Conservation (phyloP, 768 basidiomycete species). For the Astraeus odoratus region DNA sequence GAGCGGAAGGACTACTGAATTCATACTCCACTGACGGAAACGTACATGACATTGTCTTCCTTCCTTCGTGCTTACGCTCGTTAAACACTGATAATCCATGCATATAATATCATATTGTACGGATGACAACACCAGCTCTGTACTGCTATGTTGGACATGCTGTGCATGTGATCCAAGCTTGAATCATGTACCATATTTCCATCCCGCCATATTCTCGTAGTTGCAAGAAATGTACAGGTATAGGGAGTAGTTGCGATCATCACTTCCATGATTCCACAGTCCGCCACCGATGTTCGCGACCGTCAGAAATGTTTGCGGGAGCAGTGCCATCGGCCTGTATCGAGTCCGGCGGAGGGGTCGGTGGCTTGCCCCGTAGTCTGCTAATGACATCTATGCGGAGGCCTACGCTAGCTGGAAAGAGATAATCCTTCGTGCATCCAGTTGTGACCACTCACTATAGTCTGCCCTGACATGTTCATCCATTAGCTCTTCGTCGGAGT, state of each 20-base stretch:
- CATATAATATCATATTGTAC: neutral
- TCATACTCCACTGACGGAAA: neutral
- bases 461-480: conserved; percentile 60
- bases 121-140: too few species aligned
- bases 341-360: conserved; percentile 37
- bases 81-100: neutral
- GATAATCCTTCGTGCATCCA: neutral
- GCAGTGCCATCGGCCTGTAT: neutral
- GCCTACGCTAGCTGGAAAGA: conserved; percentile 24
- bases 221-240: neutral
- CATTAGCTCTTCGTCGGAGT: conserved; percentile 66
- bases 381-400: conserved; percentile 48
- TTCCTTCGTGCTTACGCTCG: neutral
- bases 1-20: too few species aligned
- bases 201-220: neutral
- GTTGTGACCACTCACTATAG: conserved; percentile 44
- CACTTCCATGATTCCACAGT: conserved; percentile 32
- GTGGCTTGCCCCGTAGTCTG: conserved; percentile 43
- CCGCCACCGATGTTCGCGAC: conserved; percentile 31
- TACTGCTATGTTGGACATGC: too few species aligned
- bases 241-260: neutral
- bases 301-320: conserved; percentile 9
- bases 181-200: too few species aligned
- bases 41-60: neutral
- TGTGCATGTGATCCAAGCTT: too few species aligned